Evolutionary conservation across 1,284 basidiomycete genomes (phyloP).

Genomic region (Microbotryomycetes sp.): DNA sequence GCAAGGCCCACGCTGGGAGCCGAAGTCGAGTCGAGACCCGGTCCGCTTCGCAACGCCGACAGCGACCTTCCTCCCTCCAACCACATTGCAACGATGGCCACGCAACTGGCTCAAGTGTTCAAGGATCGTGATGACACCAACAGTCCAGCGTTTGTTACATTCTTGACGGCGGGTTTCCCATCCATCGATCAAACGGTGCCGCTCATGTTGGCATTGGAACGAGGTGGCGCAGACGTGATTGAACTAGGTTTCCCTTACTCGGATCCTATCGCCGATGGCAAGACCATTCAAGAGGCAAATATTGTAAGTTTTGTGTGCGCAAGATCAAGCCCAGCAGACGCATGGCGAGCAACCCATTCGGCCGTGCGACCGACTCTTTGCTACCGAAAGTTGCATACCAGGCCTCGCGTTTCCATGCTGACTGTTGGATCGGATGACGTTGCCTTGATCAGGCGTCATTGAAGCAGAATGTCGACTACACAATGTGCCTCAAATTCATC

Average conservation of each 20-base stretch:
- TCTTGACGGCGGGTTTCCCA: slow-evolving; percentile 88
- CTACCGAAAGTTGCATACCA: neutral
- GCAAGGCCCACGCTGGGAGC: slow-evolving; percentile 7
- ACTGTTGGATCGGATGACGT: no score
- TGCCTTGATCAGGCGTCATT: slow-evolving; percentile 62
- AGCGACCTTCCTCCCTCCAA: neutral
- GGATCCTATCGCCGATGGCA: slow-evolving; percentile 83
- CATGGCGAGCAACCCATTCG: neutral
- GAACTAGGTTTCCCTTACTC: slow-evolving; percentile 95
- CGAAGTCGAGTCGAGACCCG: neutral
- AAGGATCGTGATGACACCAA: slow-evolving; percentile 15
- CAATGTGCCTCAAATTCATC: slow-evolving; percentile 66
- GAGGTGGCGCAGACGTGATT: slow-evolving; percentile 88
- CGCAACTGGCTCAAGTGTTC: slow-evolving; percentile 12
- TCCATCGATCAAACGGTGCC: slow-evolving; percentile 71
- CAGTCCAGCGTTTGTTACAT: slow-evolving; percentile 51
- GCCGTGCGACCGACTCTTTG: neutral
- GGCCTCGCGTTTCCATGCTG: neutral
- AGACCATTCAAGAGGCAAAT: slow-evolving; percentile 88
- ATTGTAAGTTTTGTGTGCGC: slow-evolving; percentile 53
- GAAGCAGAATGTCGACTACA: slow-evolving; percentile 68
- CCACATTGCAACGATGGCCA: neutral
- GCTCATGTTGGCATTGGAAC: slow-evolving; percentile 81
- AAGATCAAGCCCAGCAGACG: neutral
- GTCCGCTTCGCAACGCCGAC: neutral